Percentiles rank a stretch among this genome's conserved stretches.
Conservation (phyloP, 106 monocot genomes). For the Gastrodia elata region DNA sequence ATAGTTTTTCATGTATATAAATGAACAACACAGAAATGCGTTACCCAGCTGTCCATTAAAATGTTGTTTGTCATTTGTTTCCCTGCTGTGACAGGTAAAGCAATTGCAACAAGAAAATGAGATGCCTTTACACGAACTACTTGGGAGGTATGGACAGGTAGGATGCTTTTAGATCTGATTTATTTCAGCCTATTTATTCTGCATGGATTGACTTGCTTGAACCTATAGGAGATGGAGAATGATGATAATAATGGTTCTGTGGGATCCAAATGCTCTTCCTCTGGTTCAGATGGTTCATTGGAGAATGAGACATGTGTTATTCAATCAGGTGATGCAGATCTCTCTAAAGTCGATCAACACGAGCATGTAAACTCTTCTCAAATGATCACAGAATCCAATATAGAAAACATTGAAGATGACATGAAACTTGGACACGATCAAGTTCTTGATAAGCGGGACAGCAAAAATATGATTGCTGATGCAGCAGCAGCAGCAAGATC, state of each 20-base stretch:
- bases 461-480: conserved; percentile 83
- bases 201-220: not conserved
- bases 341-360: not conserved
- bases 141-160: conserved; percentile 92
- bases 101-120: conserved; percentile 85
- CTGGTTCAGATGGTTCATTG: conserved; percentile 30
- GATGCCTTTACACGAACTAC: conserved; percentile 73
- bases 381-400: not conserved
- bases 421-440: conserved; percentile 6
- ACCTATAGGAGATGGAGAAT: conserved; percentile 41
- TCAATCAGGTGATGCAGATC: conserved; percentile 6
- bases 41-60: not conserved
- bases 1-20: not conserved
- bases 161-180: conserved; percentile 5
- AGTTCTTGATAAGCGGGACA: conserved; percentile 33
- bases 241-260: conserved; percentile 15
- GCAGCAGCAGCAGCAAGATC: conserved; percentile 98
- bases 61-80: not conserved
- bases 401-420: conserved; percentile 14
- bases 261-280: conserved; percentile 39
- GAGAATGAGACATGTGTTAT: conserved; percentile 16
- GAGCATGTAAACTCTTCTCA: conserved; percentile 10
- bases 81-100: conserved; percentile 36
- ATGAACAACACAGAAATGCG: not conserved
- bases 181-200: not conserved